Base-by-base conservation (phyloP, 1,139 yeast genomes). In the Yamadazyma diospyri region DNA sequence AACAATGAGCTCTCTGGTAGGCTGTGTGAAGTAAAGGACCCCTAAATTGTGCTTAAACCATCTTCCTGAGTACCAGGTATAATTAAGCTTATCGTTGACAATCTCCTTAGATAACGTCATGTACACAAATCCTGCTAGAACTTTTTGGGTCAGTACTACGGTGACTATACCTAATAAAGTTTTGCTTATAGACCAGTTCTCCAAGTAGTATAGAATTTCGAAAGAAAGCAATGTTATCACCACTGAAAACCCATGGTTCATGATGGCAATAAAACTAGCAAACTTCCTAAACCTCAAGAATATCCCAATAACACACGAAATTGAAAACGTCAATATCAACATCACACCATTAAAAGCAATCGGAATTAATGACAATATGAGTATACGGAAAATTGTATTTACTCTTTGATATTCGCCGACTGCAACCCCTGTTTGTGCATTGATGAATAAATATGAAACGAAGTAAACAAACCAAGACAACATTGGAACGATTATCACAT, bases 41-140 rank as follows among this genome's bases (percentile, higher is more conserved):
- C 88, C 85, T 24, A 80, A 57, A 1, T 74, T 76, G n/a, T 74
- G 68, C 9, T 59, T 61, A 25, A 69, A 51, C 95, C 95, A 86
- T 32, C 66, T 69, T 0, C 95, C 95, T 0, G 86, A 74, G 95
- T 95, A 87, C 95, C 95, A 87, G 0, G 89, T 80, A 17, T 69
- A 51, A 47, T 82, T 83, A 2, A 82, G 53, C 23, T 60, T 59
- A 39, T 75, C 79, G 38, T 69, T 74, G 27, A 65, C 68, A 39
- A 74, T 59, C 48, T 86, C 95, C 37, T 81, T 64, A 1, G 89
- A 69, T 11, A 84, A 51, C 1, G 73, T 42, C 1, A 69, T 42
- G 12, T 41, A 40, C 27, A 76, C 70, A 37, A 49, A 26, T 21
- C 45, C 48, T 15, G 75, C 68, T 1, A 81, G n/a, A 5, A 72